Base-by-base conservation (phyloP, 345 rosid species). In the Linum tenue region DNA sequence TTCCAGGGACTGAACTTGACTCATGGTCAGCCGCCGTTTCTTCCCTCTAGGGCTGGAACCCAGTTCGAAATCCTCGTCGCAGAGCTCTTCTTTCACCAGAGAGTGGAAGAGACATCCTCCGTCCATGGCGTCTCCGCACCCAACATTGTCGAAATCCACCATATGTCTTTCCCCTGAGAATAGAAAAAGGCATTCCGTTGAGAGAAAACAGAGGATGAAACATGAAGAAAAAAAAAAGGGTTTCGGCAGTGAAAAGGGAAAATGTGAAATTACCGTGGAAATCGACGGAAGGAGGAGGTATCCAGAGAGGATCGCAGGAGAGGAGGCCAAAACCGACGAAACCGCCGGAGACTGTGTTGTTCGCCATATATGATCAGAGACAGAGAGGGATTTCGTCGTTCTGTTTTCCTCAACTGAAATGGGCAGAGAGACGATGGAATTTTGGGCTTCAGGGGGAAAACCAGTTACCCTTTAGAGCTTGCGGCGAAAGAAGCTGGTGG, bases 1-100 rank as follows among this genome's bases (percentile, higher is more conserved):
- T 37, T 57, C 60, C 9, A 57, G 37, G 11, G 22, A 57, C 60
- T 57, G 37, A 37, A 57, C 37, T 12, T 57, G 60, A 2, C 38
- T 57, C 0, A 37, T 10, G 8, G 60, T 57, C 60, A 57, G 60
- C 60, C 60, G 37, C 60, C 60, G 36, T 17, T 57, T 57, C 60
- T 57, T 57, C 6, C 37, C 8, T 8, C 14, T 35, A 17, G 36
- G 60, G 38, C 14, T 57, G 8, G 38, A 10, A 37, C 37, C 36
- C 60, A 57, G 36, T 5, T 57, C 60, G 38, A 57, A 37, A 31
- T 57, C 60, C 37, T 57, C 60, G 37, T 57, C 60, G 12, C 38
- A 31, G 35, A 17, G 36, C 37, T 57, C 60, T 37, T 37, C 60
- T 16, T 22, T 57, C 37, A 17, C 38, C 5, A 12, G 31, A n/a